Evolutionary conservation across 2,329 filamentous ascomycete species (phyloP).

Genomic region (Gyromitra esculenta): DNA sequence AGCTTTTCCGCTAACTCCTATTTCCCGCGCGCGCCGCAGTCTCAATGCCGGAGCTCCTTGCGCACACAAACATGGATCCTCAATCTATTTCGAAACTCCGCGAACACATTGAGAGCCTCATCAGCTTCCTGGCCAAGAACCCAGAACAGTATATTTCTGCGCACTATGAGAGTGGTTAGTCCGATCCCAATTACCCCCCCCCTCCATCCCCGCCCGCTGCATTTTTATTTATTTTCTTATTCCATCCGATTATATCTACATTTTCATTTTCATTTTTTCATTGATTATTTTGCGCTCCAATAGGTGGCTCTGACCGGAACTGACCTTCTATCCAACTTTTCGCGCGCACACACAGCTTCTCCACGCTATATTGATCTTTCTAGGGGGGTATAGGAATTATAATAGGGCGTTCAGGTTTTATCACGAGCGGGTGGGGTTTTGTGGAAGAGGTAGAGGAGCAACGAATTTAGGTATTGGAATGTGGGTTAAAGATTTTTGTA

Average conservation of each 20-base stretch:
- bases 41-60: slow-evolving; percentile 88
- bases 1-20: slow-evolving; percentile 5
- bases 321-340: slow-evolving; percentile 37
- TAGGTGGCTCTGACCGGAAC: slow-evolving; percentile 49
- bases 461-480: not conserved
- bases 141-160: slow-evolving; percentile 79
- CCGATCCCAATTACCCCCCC: slow-evolving; percentile 23
- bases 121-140: slow-evolving; percentile 82
- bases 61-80: slow-evolving; percentile 97
- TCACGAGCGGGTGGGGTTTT: slow-evolving; percentile 18
- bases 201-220: not conserved
- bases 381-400: slow-evolving; percentile 50
- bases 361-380: slow-evolving; percentile 54
- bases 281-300: slow-evolving; percentile 42
- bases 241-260: slow-evolving; percentile 19
- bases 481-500: slow-evolving; percentile 26
- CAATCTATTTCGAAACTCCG: slow-evolving; percentile 88
- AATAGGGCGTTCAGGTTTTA: slow-evolving; percentile 49
- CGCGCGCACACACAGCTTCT: slow-evolving; percentile 45
- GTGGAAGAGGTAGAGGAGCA: not conserved
- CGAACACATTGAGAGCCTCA: slow-evolving; percentile 88
- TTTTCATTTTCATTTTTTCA: slow-evolving; percentile 45
- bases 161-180: slow-evolving; percentile 70
- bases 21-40: slow-evolving; percentile 66
- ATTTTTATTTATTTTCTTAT: slow-evolving; percentile 5